Evolutionary conservation across 768 basidiomycete species (phyloP).

Genomic region (Kwoniella dejecticola): DNA sequence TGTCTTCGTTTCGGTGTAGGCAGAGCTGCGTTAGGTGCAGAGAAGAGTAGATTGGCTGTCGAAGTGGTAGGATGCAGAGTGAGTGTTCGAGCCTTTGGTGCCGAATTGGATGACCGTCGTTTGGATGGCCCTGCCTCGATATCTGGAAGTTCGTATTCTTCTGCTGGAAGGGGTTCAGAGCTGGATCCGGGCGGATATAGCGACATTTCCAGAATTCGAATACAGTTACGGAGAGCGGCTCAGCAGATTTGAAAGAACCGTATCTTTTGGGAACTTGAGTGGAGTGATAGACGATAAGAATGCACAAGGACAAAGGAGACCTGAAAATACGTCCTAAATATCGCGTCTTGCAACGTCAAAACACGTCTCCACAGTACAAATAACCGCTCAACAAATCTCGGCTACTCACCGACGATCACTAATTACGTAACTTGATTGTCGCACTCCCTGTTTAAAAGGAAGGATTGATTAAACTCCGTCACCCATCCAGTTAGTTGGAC

Average conservation of each 20-base stretch:
- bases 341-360: not conserved
- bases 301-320: not conserved
- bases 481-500: not conserved
- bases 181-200: conserved; percentile 29
- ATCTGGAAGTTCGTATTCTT: conserved; percentile 39
- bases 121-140: conserved; percentile 28
- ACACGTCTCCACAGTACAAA: not conserved
- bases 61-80: conserved; percentile 27
- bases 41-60: conserved; percentile 29
- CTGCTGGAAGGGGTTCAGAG: conserved; percentile 20
- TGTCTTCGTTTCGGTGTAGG: conserved; percentile 16
- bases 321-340: not conserved
- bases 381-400: not conserved
- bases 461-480: conserved; percentile 2
- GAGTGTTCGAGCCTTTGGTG: conserved; percentile 20
- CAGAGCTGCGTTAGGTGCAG: conserved; percentile 13
- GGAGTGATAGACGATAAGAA: no score
- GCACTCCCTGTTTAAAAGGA: not conserved
- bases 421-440: not conserved
- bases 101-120: conserved; percentile 4
- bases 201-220: conserved; percentile 29
- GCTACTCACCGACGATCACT: not conserved
- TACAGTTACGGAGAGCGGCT: no score
- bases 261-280: no score
- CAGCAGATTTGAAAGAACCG: no score